phyloP scores from a whole-genome alignment of 192 early-diverging fungal species.

The Funneliformis mosseae region DNA sequence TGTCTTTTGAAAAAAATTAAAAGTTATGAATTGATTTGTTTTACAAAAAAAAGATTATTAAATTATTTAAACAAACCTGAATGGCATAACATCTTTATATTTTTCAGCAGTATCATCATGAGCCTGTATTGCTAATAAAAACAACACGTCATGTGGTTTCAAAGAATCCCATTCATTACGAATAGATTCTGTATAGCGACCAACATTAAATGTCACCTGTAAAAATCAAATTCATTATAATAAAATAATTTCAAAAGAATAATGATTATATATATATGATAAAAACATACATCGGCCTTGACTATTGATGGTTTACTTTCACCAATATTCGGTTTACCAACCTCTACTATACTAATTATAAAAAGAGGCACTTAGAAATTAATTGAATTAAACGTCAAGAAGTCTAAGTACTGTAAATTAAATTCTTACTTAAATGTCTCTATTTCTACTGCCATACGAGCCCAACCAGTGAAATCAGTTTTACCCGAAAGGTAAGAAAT shows the following conservation, averaged over 20 bases:
- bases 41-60: background rate
- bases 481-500: slow-evolving; percentile 52
- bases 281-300: slow-evolving; percentile 69
- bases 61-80: slow-evolving; percentile 39
- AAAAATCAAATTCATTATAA: background rate
- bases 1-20: slow-evolving; percentile 25
- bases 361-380: background rate
- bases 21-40: background rate
- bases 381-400: background rate
- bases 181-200: slow-evolving; percentile 69
- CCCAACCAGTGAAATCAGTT: slow-evolving; percentile 91
- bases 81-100: slow-evolving; percentile 53
- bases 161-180: slow-evolving; percentile 88
- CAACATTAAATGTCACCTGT: slow-evolving; percentile 60
- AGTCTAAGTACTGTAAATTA: background rate
- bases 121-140: slow-evolving; percentile 74
- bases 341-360: slow-evolving; percentile 63
- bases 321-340: slow-evolving; percentile 70
- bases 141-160: slow-evolving; percentile 84
- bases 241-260: background rate
- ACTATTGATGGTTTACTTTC: slow-evolving; percentile 73
- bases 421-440: slow-evolving; percentile 53
- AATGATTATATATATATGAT: background rate
- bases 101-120: slow-evolving; percentile 46
- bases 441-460: slow-evolving; percentile 85